These are phyloP conservation scores for Lyophyllum shimeji DNA, from an alignment of 768 basidiomycete genomes.

Conservation along the genomic window DNA sequence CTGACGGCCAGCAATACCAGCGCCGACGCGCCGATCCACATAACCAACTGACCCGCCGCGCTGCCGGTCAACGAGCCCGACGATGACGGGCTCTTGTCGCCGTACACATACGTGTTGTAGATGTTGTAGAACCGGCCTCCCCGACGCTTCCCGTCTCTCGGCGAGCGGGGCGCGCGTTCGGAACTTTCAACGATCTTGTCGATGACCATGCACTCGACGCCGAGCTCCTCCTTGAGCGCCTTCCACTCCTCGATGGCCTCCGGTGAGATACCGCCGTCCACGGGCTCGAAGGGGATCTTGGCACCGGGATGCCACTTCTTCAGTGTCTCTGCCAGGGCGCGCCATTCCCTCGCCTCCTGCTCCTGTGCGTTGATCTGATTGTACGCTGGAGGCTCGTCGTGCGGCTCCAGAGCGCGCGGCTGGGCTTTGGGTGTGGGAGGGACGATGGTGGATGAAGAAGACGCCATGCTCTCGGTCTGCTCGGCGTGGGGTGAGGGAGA, in stretches of 20 bases:
- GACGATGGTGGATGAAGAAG: conserved; percentile 71
- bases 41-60: conserved; percentile 45
- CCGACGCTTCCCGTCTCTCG: conserved; percentile 25
- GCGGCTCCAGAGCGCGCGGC: conserved; percentile 29
- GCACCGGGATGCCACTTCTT: conserved; percentile 73
- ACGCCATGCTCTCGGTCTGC: conserved; percentile 55
- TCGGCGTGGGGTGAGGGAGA: conserved; percentile 48
- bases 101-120: conserved; percentile 72
- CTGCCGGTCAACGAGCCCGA: conserved; percentile 29
- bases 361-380: conserved; percentile 57
- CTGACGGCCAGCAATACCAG: conserved; percentile 60
- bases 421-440: conserved; percentile 68
- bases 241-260: conserved; percentile 78
- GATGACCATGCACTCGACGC: conserved; percentile 73
- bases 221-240: conserved; percentile 75
- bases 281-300: conserved; percentile 39
- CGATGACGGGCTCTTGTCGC: conserved; percentile 33
- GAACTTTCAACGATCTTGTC: conserved; percentile 61
- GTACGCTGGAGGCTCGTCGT: conserved; percentile 76
- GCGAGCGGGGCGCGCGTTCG: conserved; percentile 21
- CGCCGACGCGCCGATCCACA: conserved; percentile 64
- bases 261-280: conserved; percentile 58
- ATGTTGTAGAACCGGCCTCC: conserved; percentile 77
- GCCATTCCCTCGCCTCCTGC: conserved; percentile 47
- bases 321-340: conserved; percentile 56